Evolutionary conservation across 1,139 yeast genomes (phyloP).

Genomic region (Pichia sp.): DNA sequence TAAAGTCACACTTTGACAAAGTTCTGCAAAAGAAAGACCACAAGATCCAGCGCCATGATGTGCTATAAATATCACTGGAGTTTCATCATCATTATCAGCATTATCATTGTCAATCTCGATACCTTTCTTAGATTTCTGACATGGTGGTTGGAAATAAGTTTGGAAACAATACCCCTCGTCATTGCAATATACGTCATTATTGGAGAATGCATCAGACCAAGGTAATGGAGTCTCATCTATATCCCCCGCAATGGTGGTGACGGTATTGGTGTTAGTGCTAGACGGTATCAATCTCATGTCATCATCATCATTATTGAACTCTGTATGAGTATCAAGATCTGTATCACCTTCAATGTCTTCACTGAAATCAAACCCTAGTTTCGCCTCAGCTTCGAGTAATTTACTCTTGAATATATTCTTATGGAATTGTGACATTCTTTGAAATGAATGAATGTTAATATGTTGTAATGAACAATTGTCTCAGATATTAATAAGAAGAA

Average conservation of each 20-base stretch:
- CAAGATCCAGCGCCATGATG: conserved; percentile 97
- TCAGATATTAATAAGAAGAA: too few species aligned
- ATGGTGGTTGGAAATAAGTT: conserved; percentile 56
- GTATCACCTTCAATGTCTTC: conserved; percentile 27
- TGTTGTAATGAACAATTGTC: too few species aligned
- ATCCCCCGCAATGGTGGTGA: too few species aligned
- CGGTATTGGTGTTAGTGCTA: too few species aligned
- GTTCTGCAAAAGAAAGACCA: conserved; percentile 64
- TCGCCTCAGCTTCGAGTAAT: conserved; percentile 33
- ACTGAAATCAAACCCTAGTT: conserved; percentile 31
- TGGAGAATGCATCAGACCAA: conserved; percentile 4
- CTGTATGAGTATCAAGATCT: conserved; percentile 6
- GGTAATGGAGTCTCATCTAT: neutral
- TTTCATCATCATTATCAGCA: too few species aligned
- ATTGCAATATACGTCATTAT: conserved; percentile 5
- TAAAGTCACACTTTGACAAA: conserved; percentile 32
- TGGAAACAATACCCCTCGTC: conserved; percentile 33
- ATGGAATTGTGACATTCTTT: conserved; percentile 44
- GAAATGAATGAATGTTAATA: too few species aligned
- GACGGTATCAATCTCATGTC: neutral
- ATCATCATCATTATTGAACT: neutral
- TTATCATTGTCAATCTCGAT: too few species aligned
- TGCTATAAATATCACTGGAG: conserved; percentile 55
- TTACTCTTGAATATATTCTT: conserved; percentile 34
- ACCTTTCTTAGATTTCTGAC: too few species aligned